Evolutionary conservation across 1,139 yeast genomes (phyloP).

Genomic region (Scheffersomyces stambukii): DNA sequence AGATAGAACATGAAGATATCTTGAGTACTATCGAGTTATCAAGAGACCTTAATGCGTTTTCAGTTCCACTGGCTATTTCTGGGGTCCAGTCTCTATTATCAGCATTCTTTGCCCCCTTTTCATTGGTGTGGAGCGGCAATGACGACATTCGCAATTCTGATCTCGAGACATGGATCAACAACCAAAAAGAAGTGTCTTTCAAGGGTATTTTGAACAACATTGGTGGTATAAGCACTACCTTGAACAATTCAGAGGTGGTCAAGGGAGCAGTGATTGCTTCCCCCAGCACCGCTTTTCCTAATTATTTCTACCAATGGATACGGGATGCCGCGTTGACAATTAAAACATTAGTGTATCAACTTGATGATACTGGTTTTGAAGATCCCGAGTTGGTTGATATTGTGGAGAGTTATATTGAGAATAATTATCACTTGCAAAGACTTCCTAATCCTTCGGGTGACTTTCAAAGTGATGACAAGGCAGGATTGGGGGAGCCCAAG

Average conservation of each 20-base stretch:
- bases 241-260: slow-evolving; percentile 19
- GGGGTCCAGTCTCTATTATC: no score
- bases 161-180: slow-evolving; percentile 55
- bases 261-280: slow-evolving; percentile 83
- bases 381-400: slow-evolving; percentile 15
- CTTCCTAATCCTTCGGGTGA: slow-evolving; percentile 65
- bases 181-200: slow-evolving; percentile 50
- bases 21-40: no score
- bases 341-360: slow-evolving; percentile 54
- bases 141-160: slow-evolving; percentile 1
- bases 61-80: no score
- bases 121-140: no score
- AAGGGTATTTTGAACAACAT: slow-evolving; percentile 56
- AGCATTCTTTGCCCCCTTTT: no score
- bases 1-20: no score
- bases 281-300: slow-evolving; percentile 64
- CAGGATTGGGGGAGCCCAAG: slow-evolving; percentile 88
- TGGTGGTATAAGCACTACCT: slow-evolving; percentile 56
- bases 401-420: slow-evolving; percentile 59
- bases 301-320: slow-evolving; percentile 87
- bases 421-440: slow-evolving; percentile 59
- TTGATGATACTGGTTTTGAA: slow-evolving; percentile 32
- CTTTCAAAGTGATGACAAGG: slow-evolving; percentile 36
- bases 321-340: slow-evolving; percentile 87
- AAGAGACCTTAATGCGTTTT: no score